These are phyloP conservation scores for Lichtheimia corymbifera DNA, from an alignment of 371 early-diverging fungal genomes.

Conservation along the genomic window DNA sequence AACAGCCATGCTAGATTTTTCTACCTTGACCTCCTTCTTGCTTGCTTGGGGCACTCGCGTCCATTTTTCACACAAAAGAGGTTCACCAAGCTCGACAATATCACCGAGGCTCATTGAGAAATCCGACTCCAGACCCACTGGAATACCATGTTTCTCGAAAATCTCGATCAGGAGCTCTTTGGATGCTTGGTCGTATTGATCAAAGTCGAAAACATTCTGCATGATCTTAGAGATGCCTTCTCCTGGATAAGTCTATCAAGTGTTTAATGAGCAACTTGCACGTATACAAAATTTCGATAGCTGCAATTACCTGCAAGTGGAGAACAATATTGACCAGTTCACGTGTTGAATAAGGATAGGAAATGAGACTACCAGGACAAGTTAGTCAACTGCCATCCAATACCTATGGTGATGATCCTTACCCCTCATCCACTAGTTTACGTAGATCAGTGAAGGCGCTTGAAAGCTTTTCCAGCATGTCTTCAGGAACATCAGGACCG, in stretches of 20 bases:
- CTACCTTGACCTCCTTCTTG: constrained; percentile 14
- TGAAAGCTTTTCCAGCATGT: constrained; percentile 65
- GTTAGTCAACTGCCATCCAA: neutral
- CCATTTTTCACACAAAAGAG: constrained; percentile 67
- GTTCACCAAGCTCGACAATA: constrained; percentile 51
- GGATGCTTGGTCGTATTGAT: constrained; percentile 70
- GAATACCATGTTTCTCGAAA: constrained; percentile 81
- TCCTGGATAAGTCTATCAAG: constrained; percentile 55
- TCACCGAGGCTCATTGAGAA: constrained; percentile 69
- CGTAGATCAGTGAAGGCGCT: constrained; percentile 78
- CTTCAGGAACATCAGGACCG: constrained; percentile 73
- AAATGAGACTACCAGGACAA: constrained; percentile 44
- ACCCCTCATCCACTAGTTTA: constrained; percentile 74
- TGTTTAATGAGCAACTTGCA: neutral
- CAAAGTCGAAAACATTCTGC: constrained; percentile 86
- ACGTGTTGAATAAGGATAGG: constrained; percentile 87
- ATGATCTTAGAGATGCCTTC: constrained; percentile 76
- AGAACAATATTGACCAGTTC: constrained; percentile 82
- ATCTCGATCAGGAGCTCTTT: constrained; percentile 71
- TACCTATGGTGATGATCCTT: neutral
- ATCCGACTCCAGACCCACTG: constrained; percentile 72
- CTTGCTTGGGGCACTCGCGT: constrained; percentile 28
- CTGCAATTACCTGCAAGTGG: constrained; percentile 58
- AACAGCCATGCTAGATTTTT: constrained; percentile 39
- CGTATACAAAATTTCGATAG: neutral